Conservation (phyloP, 2,329 filamentous ascomycete species). For the Monosporascus sp. region DNA sequence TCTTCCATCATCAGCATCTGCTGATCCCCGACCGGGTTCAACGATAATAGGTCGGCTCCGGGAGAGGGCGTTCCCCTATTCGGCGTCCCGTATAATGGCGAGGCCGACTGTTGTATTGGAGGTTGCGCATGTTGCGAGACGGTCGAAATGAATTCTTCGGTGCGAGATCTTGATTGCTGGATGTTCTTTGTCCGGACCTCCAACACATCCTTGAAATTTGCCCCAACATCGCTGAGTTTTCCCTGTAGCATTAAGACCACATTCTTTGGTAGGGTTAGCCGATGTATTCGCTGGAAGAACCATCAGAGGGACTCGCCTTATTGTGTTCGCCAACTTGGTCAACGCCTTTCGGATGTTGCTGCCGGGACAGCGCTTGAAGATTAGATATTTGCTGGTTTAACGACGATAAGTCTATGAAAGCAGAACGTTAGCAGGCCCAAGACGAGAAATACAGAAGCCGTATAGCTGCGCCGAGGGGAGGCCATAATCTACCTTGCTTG, state of each 20-base stretch:
- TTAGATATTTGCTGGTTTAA: constrained; percentile 80
- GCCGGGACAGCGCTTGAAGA: constrained; percentile 71
- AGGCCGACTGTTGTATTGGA: constrained; percentile 68
- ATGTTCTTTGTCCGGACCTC: constrained; percentile 98
- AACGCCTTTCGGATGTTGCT: constrained; percentile 62
- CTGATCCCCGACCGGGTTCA: constrained; percentile 82
- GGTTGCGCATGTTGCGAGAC: constrained; percentile 73
- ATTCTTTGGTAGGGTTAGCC: constrained; percentile 48
- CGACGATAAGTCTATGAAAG: constrained; percentile 63
- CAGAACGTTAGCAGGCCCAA: not conserved
- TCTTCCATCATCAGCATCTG: constrained; percentile 92
- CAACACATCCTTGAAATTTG: constrained; percentile 95
- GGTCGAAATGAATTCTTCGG: constrained; percentile 92
- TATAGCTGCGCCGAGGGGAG: not conserved
- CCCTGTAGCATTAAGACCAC: constrained; percentile 88
- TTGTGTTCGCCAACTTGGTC: constrained; percentile 93
- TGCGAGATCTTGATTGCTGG: constrained; percentile 83
- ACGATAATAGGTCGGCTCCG: constrained; percentile 69
- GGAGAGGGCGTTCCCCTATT: constrained; percentile 61
- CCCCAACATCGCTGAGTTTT: constrained; percentile 85
- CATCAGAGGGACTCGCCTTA: constrained; percentile 31
- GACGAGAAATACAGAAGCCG: not conserved
- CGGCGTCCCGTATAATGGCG: constrained; percentile 80
- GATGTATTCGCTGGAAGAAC: not conserved
- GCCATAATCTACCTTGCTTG: constrained; percentile 57